Conservation (phyloP, 192 early-diverging fungal species). For the Chytriomyces sp. region DNA sequence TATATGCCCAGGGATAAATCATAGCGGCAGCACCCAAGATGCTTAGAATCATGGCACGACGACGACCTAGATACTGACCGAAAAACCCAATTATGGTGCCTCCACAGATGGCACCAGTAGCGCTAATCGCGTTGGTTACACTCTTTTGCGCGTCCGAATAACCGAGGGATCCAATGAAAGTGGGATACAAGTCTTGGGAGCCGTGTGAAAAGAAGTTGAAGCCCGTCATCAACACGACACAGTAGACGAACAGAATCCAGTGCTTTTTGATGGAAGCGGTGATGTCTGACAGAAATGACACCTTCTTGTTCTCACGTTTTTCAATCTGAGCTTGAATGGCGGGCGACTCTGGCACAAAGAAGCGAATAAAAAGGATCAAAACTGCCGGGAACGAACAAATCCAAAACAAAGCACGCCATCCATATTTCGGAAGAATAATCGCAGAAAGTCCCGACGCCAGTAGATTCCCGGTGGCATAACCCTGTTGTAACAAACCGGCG, state of each 20-base stretch:
- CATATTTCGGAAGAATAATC: slow-evolving; percentile 50
- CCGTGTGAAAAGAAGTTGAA: slow-evolving; percentile 75
- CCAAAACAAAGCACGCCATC: slow-evolving; percentile 76
- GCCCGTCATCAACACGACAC: slow-evolving; percentile 61
- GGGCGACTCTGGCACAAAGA: slow-evolving; percentile 67
- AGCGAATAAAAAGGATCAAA: slow-evolving; percentile 59
- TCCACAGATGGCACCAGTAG: slow-evolving; percentile 70
- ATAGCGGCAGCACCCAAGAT: slow-evolving; percentile 59
- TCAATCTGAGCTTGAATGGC: slow-evolving; percentile 41
- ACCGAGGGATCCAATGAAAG: slow-evolving; percentile 61
- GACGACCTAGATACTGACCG: slow-evolving; percentile 70
- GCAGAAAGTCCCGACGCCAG: slow-evolving; percentile 66
- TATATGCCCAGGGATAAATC: slow-evolving; percentile 69
- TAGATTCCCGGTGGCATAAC: slow-evolving; percentile 70
- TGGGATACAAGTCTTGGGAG: slow-evolving; percentile 73
- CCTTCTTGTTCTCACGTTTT: slow-evolving; percentile 21
- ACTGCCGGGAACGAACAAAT: slow-evolving; percentile 61
- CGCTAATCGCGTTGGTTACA: slow-evolving; percentile 60
- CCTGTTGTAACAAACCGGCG: slow-evolving; percentile 70
- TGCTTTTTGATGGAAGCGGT: slow-evolving; percentile 38
- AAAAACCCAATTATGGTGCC: slow-evolving; percentile 70
- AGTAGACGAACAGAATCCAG: slow-evolving; percentile 59
- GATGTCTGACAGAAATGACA: slow-evolving; percentile 10
- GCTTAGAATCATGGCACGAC: slow-evolving; percentile 55
- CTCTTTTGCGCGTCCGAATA: slow-evolving; percentile 57